Base-by-base conservation (phyloP, 805 yeast genomes). In the Candida maltosa region DNA sequence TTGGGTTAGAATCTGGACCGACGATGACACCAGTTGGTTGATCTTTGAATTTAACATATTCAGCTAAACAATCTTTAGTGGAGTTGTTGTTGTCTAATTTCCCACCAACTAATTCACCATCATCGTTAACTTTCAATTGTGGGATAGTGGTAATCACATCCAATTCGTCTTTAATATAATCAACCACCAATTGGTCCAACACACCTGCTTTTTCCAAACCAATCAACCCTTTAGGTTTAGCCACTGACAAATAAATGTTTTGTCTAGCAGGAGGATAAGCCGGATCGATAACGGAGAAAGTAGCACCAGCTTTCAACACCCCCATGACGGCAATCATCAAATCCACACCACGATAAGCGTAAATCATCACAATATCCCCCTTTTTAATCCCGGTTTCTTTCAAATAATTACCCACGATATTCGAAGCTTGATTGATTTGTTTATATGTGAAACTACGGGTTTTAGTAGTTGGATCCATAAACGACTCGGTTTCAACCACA, bases 251-350 rank as follows among this genome's bases (percentile, higher is more conserved):
- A 59, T 93, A 93, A 42, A 93, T 78, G 45, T 87, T 93, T 62
- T 93, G 99, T 62, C 99, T 79, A 7, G 95, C 95, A 12, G 98
- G 96, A 28, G 99, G 99, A 60, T 93, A 93, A 4, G 97, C 97
- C 6, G 98, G 98, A 57, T 93, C 99, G 45, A 93, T 94, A 16
- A 93, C 99, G 7, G 97, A 89, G 59, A 93, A 93, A 0, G 98
- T 91, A 12, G 96, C 97, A 49, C 99, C 99, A 1, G 98, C 97
- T 65, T 93, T 93, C 57, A 93, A 75, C 15, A 88, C 96, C 61
- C 97, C 99, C 85, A 93, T 82, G 12, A 93, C 97, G 5, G 97
- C 94, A 28, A 94, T 87, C 78, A 93, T 87, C 43, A 93, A 70
- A 56, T 93, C 99, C 6, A 93, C 98, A 49, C 97, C 96, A 62